Conservation (phyloP, 2,329 filamentous ascomycete species). For the Paecilomyces variotii region DNA sequence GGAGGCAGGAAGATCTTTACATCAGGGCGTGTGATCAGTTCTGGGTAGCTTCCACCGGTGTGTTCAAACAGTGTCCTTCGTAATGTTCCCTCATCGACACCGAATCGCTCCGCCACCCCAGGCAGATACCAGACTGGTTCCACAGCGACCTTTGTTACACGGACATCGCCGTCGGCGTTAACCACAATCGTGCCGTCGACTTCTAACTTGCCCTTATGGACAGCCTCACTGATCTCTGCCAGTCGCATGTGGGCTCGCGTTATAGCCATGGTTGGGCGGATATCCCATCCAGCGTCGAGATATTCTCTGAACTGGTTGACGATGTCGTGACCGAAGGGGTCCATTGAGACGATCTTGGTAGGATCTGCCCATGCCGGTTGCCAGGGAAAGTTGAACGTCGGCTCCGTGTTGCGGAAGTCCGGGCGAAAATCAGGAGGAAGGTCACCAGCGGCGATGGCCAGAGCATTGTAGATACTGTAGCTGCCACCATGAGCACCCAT, state of each 20-base stretch:
- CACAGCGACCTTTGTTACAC: constrained; percentile 93
- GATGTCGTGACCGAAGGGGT: constrained; percentile 81
- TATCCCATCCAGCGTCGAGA: constrained; percentile 63
- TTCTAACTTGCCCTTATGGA: constrained; percentile 65
- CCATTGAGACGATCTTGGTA: constrained; percentile 97
- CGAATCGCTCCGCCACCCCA: constrained; percentile 84
- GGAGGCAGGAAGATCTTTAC: constrained; percentile 94
- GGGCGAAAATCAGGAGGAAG: constrained; percentile 73
- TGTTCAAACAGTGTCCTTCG: constrained; percentile 87
- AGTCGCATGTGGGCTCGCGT: constrained; percentile 93
- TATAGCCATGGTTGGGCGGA: constrained; percentile 83
- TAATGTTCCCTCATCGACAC: constrained; percentile 79
- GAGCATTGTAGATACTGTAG: constrained; percentile 90
- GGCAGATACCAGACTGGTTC: constrained; percentile 89
- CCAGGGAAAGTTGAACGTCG: constrained; percentile 79
- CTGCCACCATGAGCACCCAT: constrained; percentile 75
- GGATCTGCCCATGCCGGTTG: constrained; percentile 83
- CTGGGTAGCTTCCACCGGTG: constrained; percentile 91
- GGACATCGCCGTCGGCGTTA: constrained; percentile 76
- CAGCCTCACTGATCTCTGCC: constrained; percentile 87
- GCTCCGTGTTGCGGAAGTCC: constrained; percentile 78
- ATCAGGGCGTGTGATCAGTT: constrained; percentile 88
- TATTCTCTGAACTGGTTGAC: constrained; percentile 71
- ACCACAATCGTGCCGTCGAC: constrained; percentile 85
- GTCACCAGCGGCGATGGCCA: constrained; percentile 86